Conservation (phyloP, 768 basidiomycete species). For the Lactarius sanguifluus region DNA sequence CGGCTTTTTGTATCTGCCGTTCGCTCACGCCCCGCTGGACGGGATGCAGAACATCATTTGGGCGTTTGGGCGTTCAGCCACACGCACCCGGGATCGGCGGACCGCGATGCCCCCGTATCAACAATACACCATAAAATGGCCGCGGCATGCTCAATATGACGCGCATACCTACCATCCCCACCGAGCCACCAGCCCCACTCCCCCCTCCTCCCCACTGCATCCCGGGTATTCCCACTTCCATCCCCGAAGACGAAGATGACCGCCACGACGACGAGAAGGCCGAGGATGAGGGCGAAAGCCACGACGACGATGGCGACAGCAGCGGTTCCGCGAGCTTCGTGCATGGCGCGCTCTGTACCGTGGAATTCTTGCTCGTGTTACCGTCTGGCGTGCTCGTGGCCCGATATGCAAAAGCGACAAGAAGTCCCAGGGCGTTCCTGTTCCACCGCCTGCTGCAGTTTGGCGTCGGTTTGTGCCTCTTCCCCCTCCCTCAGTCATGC, state of each 20-base stretch:
- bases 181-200: no score
- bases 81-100: constrained; percentile 36
- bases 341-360: constrained; percentile 53
- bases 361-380: constrained; percentile 57
- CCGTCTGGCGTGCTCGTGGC: constrained; percentile 57
- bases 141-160: constrained; percentile 36
- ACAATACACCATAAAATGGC: constrained; percentile 49
- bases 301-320: background rate
- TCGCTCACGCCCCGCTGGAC: constrained; percentile 40
- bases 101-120: constrained; percentile 46
- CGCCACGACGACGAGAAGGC: no score
- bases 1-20: no score
- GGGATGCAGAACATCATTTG: no score
- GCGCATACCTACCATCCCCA: background rate
- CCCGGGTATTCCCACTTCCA: background rate
- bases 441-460: constrained; percentile 48
- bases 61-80: no score
- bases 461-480: no score
- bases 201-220: no score
- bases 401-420: constrained; percentile 48
- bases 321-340: constrained; percentile 40
- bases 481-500: background rate
- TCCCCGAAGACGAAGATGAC: background rate
- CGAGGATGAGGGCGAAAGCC: no score
- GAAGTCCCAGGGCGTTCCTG: constrained; percentile 46